Conservation (phyloP, 176 grass and related monocot species). For the Carex kokanica region DNA sequence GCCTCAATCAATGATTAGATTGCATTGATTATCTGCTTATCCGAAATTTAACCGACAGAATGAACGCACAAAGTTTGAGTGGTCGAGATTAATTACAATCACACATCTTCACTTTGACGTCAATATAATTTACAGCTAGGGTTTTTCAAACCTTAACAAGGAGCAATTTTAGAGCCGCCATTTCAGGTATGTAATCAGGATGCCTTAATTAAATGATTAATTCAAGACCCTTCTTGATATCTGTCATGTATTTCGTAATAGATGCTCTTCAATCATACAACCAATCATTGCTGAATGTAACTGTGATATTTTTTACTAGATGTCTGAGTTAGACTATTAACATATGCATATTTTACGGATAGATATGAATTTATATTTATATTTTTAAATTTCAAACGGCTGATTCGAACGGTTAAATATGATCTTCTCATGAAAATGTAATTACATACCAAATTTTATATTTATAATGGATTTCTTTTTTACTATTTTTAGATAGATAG, state of each 20-base stretch:
- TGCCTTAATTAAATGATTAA: neutral
- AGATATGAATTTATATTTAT: no score
- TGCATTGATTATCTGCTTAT: conserved; percentile 14
- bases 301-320: no score
- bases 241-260: neutral
- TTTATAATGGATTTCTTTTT: no score
- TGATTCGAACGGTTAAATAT: no score
- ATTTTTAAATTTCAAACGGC: no score
- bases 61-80: neutral
- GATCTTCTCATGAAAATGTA: no score
- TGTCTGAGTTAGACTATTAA: no score
- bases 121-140: neutral
- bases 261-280: neutral
- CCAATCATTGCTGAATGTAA: neutral
- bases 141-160: neutral
- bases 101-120: neutral
- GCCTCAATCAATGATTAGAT: neutral
- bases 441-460: no score
- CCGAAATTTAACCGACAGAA: neutral
- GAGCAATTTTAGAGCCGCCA: neutral
- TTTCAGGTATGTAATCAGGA: neutral
- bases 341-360: no score
- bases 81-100: neutral
- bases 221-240: neutral
- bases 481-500: no score